Evolutionary conservation across 169 alveolate species (phyloP).

Genomic region (Eimeria maxima): DNA sequence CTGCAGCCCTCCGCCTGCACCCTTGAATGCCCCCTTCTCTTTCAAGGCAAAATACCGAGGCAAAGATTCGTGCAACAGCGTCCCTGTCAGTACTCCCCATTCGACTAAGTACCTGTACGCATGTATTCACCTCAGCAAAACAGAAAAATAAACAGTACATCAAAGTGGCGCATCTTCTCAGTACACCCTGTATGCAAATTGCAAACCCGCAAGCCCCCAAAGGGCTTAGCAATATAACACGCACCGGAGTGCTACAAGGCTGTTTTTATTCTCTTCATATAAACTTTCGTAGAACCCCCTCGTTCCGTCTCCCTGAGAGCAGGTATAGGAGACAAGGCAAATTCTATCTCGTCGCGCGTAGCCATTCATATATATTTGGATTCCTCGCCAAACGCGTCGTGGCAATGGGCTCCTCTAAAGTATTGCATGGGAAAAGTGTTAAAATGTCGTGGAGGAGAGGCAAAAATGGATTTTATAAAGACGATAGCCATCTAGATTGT

Average conservation of each 20-base stretch:
- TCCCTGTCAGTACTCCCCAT: constrained; percentile 84
- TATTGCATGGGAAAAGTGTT: background rate
- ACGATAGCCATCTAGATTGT: background rate
- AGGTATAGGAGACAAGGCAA: background rate
- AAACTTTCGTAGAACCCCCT: constrained; percentile 95
- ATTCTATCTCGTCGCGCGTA: too few species aligned
- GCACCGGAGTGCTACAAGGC: constrained; percentile 92
- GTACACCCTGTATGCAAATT: background rate
- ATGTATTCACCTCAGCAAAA: background rate
- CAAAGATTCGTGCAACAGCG: constrained; percentile 76
- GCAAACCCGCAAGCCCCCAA: background rate
- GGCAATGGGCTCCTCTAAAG: background rate
- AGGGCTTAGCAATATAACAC: background rate
- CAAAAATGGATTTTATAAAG: background rate
- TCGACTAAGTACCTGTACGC: constrained; percentile 79
- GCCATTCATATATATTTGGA: background rate
- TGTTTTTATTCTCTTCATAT: constrained; percentile 93
- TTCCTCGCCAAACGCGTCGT: background rate
- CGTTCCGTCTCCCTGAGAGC: constrained; percentile 94
- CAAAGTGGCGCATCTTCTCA: background rate
- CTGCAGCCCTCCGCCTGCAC: constrained; percentile 82
- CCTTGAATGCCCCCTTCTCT: constrained; percentile 83
- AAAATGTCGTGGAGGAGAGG: background rate
- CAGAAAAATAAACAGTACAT: background rate
- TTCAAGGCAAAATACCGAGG: constrained; percentile 62